Conservation (phyloP, 805 yeast genomes). For the Isabelozyma rhagii region DNA sequence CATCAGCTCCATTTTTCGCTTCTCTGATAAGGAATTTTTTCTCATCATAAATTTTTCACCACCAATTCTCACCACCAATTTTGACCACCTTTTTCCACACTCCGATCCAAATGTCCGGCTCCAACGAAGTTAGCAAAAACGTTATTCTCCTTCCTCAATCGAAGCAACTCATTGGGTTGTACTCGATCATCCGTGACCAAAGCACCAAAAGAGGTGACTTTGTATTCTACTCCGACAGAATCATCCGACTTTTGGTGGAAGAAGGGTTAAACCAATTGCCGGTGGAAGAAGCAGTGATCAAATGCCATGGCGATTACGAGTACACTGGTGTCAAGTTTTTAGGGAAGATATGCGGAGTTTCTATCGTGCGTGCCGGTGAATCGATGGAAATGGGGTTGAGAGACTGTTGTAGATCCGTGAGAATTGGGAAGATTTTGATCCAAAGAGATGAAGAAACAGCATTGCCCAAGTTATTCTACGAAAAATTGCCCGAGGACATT, state of each 20-base stretch:
- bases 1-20: neutral
- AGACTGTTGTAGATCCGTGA: slow-evolving; percentile 93
- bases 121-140: slow-evolving; percentile 36
- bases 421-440: slow-evolving; percentile 93
- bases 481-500: slow-evolving; percentile 91
- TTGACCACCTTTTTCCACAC: neutral
- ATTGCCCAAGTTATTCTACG: slow-evolving; percentile 84
- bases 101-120: slow-evolving; percentile 10
- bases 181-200: slow-evolving; percentile 85
- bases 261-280: slow-evolving; percentile 94
- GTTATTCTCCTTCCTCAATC: slow-evolving; percentile 79
- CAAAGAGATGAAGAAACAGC: slow-evolving; percentile 99
- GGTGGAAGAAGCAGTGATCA: slow-evolving; percentile 62
- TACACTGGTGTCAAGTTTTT: slow-evolving; percentile 77
- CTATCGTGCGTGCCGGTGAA: slow-evolving; percentile 98
- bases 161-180: slow-evolving; percentile 82
- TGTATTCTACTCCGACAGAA: slow-evolving; percentile 92
- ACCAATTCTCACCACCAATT: neutral
- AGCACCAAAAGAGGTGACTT: slow-evolving; percentile 85
- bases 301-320: slow-evolving; percentile 71
- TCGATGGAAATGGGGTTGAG: slow-evolving; percentile 98
- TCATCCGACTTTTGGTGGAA: slow-evolving; percentile 89
- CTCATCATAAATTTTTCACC: neutral
- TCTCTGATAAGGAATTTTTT: neutral
- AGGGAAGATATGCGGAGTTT: slow-evolving; percentile 97